Evolutionary conservation across 1,284 basidiomycete species (phyloP), one percentile per base, ranked within the genome.

Genomic region (Singerocomus inundabilis): DNA sequence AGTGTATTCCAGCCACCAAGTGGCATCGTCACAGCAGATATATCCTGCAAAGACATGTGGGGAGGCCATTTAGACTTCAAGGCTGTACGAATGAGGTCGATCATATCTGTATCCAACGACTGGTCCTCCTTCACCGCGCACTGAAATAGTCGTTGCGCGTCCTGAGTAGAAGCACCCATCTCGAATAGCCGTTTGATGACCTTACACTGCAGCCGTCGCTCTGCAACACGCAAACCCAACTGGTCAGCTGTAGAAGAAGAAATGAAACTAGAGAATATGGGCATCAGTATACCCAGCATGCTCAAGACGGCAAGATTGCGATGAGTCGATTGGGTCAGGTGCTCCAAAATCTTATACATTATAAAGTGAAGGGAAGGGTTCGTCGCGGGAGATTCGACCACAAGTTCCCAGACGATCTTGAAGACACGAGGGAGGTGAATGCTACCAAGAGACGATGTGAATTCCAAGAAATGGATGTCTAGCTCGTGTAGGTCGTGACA

Each of bases 51-150:
- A 4, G 82, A 86, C 53, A 90, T 78, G 59, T 91, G 88, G 51
- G 82, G 78, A 1, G 84, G 79, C 88, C 87, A 90, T 28, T 80
- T 76, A 38, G 82, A 80, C 63, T 79, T 84, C 74, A 87, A 81
- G 1, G 79, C 80, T 30, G 78, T 74, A 9, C 85, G 78, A 47
- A 90, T 72, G 21, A 88, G 66, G 43, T 90, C 88, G 36, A 89
- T 64, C 36, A 88, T 73, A 44, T 87, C 85, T 9, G 70, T 60
- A 53, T 90, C 80, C 30, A 89, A 64, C 0, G 63, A 69, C 11
- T 71, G 72, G 38, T 74, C 70, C 7, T 67, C 70, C 46, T 68
- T 73, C 35, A 87, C 72, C 0, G 76, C 74, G n/a, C 70, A 72
- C 53, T 82, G 79, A 50, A 91, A 81, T 44, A 91, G 76, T 12